Evolutionary conservation across 345 rosid genomes (phyloP), one percentile per base, ranked within the genome.

Genomic region (Boechera divaricarpa): DNA sequence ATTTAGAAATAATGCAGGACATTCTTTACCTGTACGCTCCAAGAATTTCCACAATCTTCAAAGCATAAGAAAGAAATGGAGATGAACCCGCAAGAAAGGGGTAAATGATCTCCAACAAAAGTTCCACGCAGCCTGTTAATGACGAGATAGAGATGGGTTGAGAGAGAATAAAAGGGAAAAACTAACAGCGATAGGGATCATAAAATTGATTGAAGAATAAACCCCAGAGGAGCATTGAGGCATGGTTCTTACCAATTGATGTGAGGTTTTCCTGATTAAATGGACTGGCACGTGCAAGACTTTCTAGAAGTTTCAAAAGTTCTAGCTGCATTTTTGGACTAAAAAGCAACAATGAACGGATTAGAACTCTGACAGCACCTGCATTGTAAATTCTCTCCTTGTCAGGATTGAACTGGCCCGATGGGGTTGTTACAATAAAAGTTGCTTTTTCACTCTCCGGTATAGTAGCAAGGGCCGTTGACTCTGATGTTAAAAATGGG

Each of bases 261-360:
- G 96, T 91, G 70, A 96, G 97, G 73, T 82, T 90, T 89, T 96
- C 98, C 87, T 93, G 90, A 85, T 96, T 96, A 81, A 90, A 93
- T 74, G 98, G 81, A 61, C 97, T 85, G 77, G 93, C 88, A 68
- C 87, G 90, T 76, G 98, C 96, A 84, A 96, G 97, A 75, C 83
- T 84, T 71, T 88, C 89, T 70, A 93, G 81, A 59, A 96, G 90
- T 78, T 77, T 83, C 83, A 96, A 87, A 79, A 93, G 82, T 80
- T 93, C 92, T 68, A 96, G 81, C 79, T 96, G 99, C 85, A 93
- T 88, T 82, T 87, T 93, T 48, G 98, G 98, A 75, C 97, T 93
- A 77, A 91, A 96, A 49, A 85, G 98, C 87, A 96, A 86, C 82
- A 93, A 78, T 69, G 97, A 93, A 51, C 90, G 89, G 73, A 96